Percentiles rank a stretch among this genome's conserved stretches.
These are phyloP conservation scores for Xylaria sp. DNA, from an alignment of 2,329 filamentous ascomycete species.

Conservation along the genomic window DNA sequence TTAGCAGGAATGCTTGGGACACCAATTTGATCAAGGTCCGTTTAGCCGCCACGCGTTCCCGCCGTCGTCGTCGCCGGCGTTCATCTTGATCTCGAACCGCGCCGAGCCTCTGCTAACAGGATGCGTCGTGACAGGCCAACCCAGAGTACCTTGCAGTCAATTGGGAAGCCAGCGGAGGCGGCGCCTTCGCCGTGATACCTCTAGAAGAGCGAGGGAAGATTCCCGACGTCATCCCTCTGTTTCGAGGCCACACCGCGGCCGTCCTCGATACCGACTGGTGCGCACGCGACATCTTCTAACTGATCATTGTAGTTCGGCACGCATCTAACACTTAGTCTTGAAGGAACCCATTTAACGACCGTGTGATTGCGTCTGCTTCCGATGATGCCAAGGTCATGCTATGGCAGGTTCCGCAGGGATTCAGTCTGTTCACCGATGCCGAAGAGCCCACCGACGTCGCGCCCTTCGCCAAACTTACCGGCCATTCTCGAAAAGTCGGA, in stretches of 20 bases:
- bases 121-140: slow-evolving; percentile 74
- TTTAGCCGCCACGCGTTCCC: neutral
- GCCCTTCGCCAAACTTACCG: slow-evolving; percentile 83
- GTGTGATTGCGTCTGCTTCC: slow-evolving; percentile 89
- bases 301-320: neutral
- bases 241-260: slow-evolving; percentile 93
- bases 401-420: slow-evolving; percentile 92
- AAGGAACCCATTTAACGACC: slow-evolving; percentile 97
- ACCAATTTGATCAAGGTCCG: slow-evolving; percentile 95
- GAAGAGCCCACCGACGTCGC: slow-evolving; percentile 85
- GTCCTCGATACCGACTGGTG: slow-evolving; percentile 67
- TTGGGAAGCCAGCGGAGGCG: slow-evolving; percentile 96
- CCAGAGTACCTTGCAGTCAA: slow-evolving; percentile 97
- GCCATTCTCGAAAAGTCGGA: slow-evolving; percentile 95
- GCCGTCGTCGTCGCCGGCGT: neutral
- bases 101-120: slow-evolving; percentile 36
- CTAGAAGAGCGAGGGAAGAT: slow-evolving; percentile 88
- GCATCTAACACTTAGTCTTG: slow-evolving; percentile 47
- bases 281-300: slow-evolving; percentile 34
- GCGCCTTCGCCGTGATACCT: slow-evolving; percentile 96
- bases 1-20: slow-evolving; percentile 99
- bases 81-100: slow-evolving; percentile 11
- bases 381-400: slow-evolving; percentile 98
- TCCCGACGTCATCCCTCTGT: slow-evolving; percentile 92
- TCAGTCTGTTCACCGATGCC: slow-evolving; percentile 84